These are phyloP conservation scores for Edaphochlamys debaryana DNA, from an alignment of 139 green algal genomes.

Conservation along the genomic window DNA sequence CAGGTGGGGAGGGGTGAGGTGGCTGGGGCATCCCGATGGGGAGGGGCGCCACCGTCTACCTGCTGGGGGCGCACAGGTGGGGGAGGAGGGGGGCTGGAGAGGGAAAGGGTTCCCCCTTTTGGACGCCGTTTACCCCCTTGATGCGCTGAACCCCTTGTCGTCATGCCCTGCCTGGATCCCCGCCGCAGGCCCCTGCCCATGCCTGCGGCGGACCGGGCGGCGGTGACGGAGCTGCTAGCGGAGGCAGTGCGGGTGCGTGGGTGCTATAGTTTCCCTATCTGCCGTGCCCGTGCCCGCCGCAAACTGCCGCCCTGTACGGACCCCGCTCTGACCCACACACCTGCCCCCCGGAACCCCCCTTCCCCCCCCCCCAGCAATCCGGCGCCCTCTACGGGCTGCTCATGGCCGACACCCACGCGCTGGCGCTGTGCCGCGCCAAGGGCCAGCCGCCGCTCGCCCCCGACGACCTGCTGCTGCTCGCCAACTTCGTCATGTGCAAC, in stretches of 20 bases:
- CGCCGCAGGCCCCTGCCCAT: conserved; percentile 58
- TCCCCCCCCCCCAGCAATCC: conserved; percentile 35
- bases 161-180: conserved; percentile 65
- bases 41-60: too few relatives aligned
- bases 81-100: too few relatives aligned
- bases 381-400: conserved; percentile 69
- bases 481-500: conserved; percentile 80
- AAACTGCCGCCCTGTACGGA: background rate
- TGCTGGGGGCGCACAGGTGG: too few relatives aligned
- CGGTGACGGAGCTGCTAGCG: conserved; percentile 49
- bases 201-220: conserved; percentile 47
- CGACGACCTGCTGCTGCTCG: conserved; percentile 82
- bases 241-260: conserved; percentile 65
- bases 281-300: too few relatives aligned
- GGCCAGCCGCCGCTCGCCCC: conserved; percentile 58
- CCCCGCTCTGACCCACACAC: background rate
- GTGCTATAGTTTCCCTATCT: too few relatives aligned
- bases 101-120: too few relatives aligned
- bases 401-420: conserved; percentile 49
- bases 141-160: too few relatives aligned
- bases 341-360: too few relatives aligned
- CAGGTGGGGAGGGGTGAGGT: too few relatives aligned
- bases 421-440: conserved; percentile 48
- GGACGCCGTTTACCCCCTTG: too few relatives aligned
- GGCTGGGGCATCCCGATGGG: too few relatives aligned